Base-by-base conservation (phyloP, 495 filamentous ascomycete species). In the Acidiella bohemica region DNA sequence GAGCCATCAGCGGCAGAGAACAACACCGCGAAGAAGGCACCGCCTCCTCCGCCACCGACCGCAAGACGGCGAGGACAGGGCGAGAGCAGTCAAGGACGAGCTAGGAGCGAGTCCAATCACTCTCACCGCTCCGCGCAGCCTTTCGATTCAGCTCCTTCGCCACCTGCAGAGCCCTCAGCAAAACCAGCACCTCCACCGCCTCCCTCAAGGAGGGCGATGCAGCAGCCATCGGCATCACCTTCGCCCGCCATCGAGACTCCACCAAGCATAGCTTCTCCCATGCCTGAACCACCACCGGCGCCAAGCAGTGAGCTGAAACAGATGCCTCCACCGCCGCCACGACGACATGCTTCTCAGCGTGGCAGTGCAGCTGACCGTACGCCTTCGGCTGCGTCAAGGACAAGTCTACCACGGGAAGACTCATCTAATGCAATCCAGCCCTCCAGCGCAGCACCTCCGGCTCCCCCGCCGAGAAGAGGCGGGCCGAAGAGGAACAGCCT, bases 1-100 rank as follows among this genome's bases (percentile, higher is more conserved):
- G 32, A 34, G 32, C 5, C 21, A 6, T 19, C 32, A n/a, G n/a
- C n/a, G n/a, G 3, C 32, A 34, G 5, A 34, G 3, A 18, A 24
- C 17, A 5, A 29, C 1, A 19, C 37, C 19, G 45, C 46, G 27
- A 58, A 57, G 47, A 53, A 52, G 30, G 29, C 37, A n/a, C 50
- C 56, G 14, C 58, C 58, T 14, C 53, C 56, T 3, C 54, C 53
- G 5, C 58, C 53, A 9, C 56, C 58, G 9, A 19, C 53, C 1
- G 44, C 54, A 14, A 46, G 58, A 11, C 53, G 58, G 10, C 54
- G 52, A 7, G 54, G 52, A 26, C 49, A 51, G 17, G 12, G 39
- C 12, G 13, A 44, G 31, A 14, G 46, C 21, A 9, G 18, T 25
- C 16, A 39, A 20, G 24, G 50, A 36, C 39, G 56, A 14, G 46